phyloP scores from a whole-genome alignment of 2,329 filamentous ascomycete species.

The Penicillium sp. region DNA sequence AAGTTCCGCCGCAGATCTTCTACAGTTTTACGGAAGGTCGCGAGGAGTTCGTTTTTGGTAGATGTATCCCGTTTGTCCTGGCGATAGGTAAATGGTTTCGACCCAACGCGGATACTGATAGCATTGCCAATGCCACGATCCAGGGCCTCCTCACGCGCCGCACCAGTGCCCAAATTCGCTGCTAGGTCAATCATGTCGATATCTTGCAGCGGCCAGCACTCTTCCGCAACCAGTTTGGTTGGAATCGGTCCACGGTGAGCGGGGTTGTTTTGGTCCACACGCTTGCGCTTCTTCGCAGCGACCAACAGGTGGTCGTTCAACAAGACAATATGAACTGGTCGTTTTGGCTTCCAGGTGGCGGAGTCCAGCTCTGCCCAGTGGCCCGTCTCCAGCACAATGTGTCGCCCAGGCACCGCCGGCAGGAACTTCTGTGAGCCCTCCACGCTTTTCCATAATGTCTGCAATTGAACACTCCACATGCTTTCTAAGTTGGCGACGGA shows the following conservation, averaged over 20 bases:
- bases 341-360: constrained; percentile 89
- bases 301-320: constrained; percentile 93
- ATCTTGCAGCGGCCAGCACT: constrained; percentile 91
- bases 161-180: constrained; percentile 41
- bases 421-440: constrained; percentile 97
- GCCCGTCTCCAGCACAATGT: constrained; percentile 89
- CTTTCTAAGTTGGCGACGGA: constrained; percentile 76
- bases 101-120: constrained; percentile 84
- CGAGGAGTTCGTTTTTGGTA: constrained; percentile 77
- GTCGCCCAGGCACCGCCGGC: constrained; percentile 84
- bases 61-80: constrained; percentile 77
- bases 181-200: constrained; percentile 90
- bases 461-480: constrained; percentile 66
- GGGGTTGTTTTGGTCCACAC: constrained; percentile 63
- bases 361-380: constrained; percentile 96
- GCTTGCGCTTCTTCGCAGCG: constrained; percentile 89
- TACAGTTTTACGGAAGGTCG: constrained; percentile 88
- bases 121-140: constrained; percentile 72
- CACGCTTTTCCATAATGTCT: constrained; percentile 93
- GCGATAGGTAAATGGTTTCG: constrained; percentile 91
- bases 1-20: constrained; percentile 86
- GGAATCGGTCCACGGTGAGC: constrained; percentile 47
- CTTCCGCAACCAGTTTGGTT: constrained; percentile 84
- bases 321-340: constrained; percentile 87
- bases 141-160: constrained; percentile 43